Evolutionary conservation across 2,329 filamentous ascomycete species (phyloP), one percentile per base, ranked within the genome.

Genomic region (Aspergillus jensenii): DNA sequence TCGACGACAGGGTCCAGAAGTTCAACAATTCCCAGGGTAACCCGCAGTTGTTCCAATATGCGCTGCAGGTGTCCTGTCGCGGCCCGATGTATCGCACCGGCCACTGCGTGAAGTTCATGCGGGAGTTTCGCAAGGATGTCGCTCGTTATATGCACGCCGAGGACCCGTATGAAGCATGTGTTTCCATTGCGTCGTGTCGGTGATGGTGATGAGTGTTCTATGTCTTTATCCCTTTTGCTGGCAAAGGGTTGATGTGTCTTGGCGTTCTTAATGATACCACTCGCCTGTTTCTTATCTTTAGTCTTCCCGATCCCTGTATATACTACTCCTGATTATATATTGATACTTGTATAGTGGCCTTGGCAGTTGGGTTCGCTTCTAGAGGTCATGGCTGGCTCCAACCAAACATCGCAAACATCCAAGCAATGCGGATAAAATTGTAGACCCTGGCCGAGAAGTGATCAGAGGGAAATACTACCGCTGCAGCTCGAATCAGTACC

Each of bases 41-140:
- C 9, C 46, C 45, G 2, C 56, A 61, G 52, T 63, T 61, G 33
- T 61, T 61, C 41, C 49, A 43, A 7, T 64, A 64, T 19, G 60
- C 62, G 11, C 41, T 58, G 14, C 58, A 62, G 40, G 46, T 44
- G 5, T 59, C 60, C 9, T 64, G 62, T 55, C 62, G 59, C 6
- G 59, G 59, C 9, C 17, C 27, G 2, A 21, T 64, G 43, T 48
- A 48, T 11, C 25, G 61, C 2, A 33, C 45, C 21, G 55, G 56
- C 3, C 56, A 46, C 23, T 64, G 62, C 55, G 50, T n/a, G 19
- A 58, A 58, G 11, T 64, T 61, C 47, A 61, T 61, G 3, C 49
- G 55, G 14, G 35, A 49, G 3, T 60, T 64, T 27, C 55, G 59
- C 9, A 52, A 61, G n/a, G 45, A 59, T 27, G 25, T 55, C 1